Conservation (phyloP, 306 rosid genomes). For the Potentilla sterilis region DNA sequence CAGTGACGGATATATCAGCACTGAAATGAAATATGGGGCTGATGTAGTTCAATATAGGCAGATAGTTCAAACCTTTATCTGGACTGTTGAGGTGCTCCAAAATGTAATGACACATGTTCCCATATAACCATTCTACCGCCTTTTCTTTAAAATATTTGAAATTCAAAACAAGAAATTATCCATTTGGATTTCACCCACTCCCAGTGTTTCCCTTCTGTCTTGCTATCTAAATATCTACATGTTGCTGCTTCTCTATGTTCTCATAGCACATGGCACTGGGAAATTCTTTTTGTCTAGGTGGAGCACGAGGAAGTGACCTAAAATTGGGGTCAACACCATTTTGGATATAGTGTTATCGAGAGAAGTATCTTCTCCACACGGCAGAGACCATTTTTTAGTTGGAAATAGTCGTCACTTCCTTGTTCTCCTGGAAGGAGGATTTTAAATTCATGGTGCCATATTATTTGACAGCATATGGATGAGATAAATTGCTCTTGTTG, state of each 20-base stretch:
- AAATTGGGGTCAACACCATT: not conserved
- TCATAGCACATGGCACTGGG: not conserved
- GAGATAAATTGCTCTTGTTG: not conserved
- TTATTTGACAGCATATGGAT: not conserved
- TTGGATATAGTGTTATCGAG: not conserved
- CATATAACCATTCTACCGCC: not conserved
- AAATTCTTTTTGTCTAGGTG: not conserved
- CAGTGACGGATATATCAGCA: not conserved
- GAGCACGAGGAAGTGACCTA: not conserved
- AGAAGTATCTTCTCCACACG: not conserved
- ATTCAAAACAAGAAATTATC: not conserved
- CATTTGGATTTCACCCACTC: not conserved
- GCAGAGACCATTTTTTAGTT: not conserved
- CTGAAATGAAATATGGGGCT: not conserved
- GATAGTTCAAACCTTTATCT: not conserved
- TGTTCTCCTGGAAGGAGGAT: not conserved
- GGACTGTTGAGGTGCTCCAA: conserved; percentile 1
- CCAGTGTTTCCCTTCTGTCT: not conserved
- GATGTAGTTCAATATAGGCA: not conserved
- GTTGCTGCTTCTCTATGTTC: not conserved
- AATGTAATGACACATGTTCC: conserved; percentile 10
- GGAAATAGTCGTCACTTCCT: not conserved
- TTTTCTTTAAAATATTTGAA: not conserved
- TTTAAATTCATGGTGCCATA: not conserved
- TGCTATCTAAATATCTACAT: no score